Conservation (phyloP, 805 yeast genomes). For the Saturnispora halmiae region DNA sequence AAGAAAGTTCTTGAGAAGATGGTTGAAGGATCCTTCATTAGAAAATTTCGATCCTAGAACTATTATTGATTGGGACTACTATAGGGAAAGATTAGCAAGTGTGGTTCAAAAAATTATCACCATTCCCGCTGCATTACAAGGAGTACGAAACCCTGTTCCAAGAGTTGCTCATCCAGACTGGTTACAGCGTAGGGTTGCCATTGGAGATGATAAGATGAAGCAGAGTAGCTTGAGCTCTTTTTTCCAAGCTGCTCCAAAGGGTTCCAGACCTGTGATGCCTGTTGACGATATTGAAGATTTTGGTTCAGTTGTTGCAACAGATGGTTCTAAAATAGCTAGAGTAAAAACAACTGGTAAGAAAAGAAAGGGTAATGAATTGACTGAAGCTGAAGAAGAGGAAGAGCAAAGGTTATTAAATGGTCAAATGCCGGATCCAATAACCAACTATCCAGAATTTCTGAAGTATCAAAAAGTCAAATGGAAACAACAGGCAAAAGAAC, state of each 20-base stretch:
- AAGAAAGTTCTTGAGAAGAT: conserved; percentile 64
- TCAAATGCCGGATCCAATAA: conserved; percentile 56
- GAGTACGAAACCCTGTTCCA: conserved; percentile 84
- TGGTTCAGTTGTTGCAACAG: conserved; percentile 30
- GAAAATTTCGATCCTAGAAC: conserved; percentile 79
- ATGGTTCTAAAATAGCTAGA: conserved; percentile 34
- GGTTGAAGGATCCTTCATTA: conserved; percentile 75
- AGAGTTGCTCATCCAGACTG: conserved; percentile 91
- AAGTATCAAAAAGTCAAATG: conserved; percentile 80
- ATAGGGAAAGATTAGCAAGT: conserved; percentile 81
- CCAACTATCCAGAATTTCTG: conserved; percentile 61
- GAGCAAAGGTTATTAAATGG: conserved; percentile 40
- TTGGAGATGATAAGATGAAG: conserved; percentile 55
- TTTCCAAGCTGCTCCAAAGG: conserved; percentile 38
- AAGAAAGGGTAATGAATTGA: conserved; percentile 29
- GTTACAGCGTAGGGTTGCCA: conserved; percentile 58
- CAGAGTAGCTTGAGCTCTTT: conserved; percentile 59
- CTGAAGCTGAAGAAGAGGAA: conserved; percentile 34
- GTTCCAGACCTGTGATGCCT: conserved; percentile 28
- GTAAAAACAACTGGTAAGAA: conserved; percentile 36
- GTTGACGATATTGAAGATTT: conserved; percentile 68
- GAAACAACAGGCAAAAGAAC: conserved; percentile 65
- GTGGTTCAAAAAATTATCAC: conserved; percentile 92
- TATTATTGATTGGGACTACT: conserved; percentile 90
- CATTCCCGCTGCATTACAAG: conserved; percentile 94